Evolutionary conservation across 73 alveolate genomes (phyloP), one percentile per base, ranked within the genome.

Genomic region (Diophrys sp.): DNA sequence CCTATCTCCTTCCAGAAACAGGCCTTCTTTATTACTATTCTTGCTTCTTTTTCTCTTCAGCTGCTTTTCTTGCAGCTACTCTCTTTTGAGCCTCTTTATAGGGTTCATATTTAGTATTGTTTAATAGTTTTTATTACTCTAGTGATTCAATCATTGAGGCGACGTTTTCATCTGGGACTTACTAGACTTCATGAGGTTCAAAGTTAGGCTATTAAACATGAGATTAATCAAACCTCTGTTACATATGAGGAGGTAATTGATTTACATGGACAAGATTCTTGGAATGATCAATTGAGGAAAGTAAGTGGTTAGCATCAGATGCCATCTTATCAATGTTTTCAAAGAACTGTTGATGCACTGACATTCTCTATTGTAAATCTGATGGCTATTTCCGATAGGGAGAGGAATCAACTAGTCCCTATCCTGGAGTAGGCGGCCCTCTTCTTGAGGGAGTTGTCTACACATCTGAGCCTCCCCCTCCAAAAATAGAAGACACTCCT

Each of bases 321-420:
- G 62, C 62, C 62, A 44, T 44, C 62, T 44, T 11, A 44, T 44
- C 18, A 5, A 44, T 44, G 62, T 44, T 44, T 18, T 44, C 5
- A 44, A 44, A 44, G 62, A 44, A 44, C 18, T 44, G 18, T 44
- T 44, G 18, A 44, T 44, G 62, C 5, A 44, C 62, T 44, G 62
- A 44, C 62, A 44, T 44, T 18, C 62, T 44, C 18, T 44, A 5
- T 44, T 44, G 18, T 44, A 44, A 44, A 44, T 44, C 62, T 11
- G 62, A 44, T 44, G 62, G 62, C 62, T 44, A 44, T 44, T 44
- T 44, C n/a, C n/a, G n/a, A n/a, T n/a, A n/a, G n/a, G n/a, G n/a
- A n/a, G n/a, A n/a, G n/a, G n/a, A n/a, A n/a, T n/a, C n/a, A n/a
- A n/a, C n/a, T n/a, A n/a, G n/a, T n/a, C n/a, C n/a, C n/a, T n/a